Percentiles rank a stretch among this genome's conserved stretches.
Evolutionary conservation across 2,329 filamentous ascomycete genomes (phyloP).

Genomic region (Dryadomyces quercus-mongolicae): DNA sequence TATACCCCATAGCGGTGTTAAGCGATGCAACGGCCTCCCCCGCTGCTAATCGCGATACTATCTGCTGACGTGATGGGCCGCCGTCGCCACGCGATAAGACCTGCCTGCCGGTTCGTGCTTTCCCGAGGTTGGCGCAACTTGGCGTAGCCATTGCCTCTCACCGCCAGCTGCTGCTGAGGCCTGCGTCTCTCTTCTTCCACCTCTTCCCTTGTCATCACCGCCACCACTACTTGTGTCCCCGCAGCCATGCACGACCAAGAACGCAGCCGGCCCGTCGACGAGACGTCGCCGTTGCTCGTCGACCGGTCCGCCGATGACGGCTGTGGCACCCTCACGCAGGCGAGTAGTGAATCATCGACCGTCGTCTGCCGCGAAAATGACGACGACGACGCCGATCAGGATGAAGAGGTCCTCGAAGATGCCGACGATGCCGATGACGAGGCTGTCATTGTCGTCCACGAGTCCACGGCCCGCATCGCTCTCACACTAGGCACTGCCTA

Average conservation of each 20-base stretch:
- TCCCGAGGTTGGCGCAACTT: too few species aligned
- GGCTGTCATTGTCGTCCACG: background rate
- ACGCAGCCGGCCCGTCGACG: background rate
- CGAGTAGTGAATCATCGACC: background rate
- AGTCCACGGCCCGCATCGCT: conserved; percentile 32
- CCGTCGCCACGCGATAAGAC: too few species aligned
- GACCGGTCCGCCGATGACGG: background rate
- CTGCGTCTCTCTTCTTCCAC: too few species aligned
- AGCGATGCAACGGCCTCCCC: too few species aligned
- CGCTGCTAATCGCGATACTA: too few species aligned
- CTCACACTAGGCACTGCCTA: conserved; percentile 44
- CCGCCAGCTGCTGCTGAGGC: too few species aligned
- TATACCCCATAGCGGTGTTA: too few species aligned
- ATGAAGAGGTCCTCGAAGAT: background rate
- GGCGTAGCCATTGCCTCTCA: background rate
- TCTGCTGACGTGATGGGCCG: too few species aligned
- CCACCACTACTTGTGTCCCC: too few species aligned
- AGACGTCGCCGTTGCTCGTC: conserved; percentile 5
- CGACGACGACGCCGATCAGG: too few species aligned
- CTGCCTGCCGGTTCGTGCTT: too few species aligned
- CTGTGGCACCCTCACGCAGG: background rate
- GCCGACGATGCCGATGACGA: conserved; percentile 1
- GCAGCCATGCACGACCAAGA: background rate
- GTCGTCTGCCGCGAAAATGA: background rate
- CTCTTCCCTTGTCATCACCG: too few species aligned